These are phyloP conservation scores for Melastoma candidum DNA, from an alignment of 441 rosid species.

Conservation along the genomic window DNA sequence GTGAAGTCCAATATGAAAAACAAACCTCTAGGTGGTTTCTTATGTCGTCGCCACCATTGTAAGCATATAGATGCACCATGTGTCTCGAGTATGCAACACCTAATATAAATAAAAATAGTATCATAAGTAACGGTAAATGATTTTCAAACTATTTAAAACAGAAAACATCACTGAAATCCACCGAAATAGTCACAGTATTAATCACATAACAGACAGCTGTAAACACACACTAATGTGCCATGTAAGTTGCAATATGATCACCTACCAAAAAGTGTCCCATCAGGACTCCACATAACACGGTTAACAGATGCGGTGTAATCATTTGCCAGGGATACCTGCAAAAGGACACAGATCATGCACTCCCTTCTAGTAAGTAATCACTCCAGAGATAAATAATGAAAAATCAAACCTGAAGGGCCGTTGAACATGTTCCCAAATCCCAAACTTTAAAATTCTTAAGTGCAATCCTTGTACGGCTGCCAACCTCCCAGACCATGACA, in stretches of 20 bases:
- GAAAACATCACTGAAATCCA: slow-evolving; percentile 8
- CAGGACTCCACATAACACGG: slow-evolving; percentile 86
- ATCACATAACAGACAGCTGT: background rate
- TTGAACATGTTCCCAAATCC: slow-evolving; percentile 46
- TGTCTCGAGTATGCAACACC: slow-evolving; percentile 87
- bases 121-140: no score
- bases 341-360: slow-evolving; percentile 10
- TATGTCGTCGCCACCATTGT: slow-evolving; percentile 53
- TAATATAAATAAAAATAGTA: slow-evolving; percentile 18
- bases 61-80: slow-evolving; percentile 68
- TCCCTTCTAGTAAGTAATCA: slow-evolving; percentile 8
- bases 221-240: no score
- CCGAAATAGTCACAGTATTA: background rate
- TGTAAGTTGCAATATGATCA: background rate
- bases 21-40: slow-evolving; percentile 71
- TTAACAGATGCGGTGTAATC: slow-evolving; percentile 55
- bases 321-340: slow-evolving; percentile 46
- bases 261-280: slow-evolving; percentile 75
- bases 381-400: slow-evolving; percentile 6
- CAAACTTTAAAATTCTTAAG: slow-evolving; percentile 53
- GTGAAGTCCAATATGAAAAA: no score
- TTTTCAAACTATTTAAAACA: background rate
- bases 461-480: slow-evolving; percentile 50
- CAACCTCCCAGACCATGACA: slow-evolving; percentile 65
- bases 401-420: slow-evolving; percentile 48